Conservation (phyloP, 345 rosid genomes). For the Microcos paniculata region DNA sequence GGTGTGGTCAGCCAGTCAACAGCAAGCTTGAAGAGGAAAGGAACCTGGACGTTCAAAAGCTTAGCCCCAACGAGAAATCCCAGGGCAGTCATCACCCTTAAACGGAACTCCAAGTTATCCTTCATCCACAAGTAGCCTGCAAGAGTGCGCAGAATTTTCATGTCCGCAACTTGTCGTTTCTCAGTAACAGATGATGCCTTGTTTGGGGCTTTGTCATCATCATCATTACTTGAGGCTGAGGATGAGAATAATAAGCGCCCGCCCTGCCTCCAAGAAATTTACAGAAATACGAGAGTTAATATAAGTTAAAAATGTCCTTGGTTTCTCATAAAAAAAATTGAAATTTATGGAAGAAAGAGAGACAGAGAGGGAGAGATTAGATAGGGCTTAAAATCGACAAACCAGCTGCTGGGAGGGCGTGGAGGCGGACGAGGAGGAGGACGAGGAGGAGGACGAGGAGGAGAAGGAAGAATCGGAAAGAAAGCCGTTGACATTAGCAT, state of each 20-base stretch:
- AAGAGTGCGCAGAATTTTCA: slow-evolving; percentile 76
- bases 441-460: slow-evolving; percentile 16
- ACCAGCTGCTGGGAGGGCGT: slow-evolving; percentile 12
- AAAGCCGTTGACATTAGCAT: slow-evolving; percentile 27
- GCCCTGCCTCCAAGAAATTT: slow-evolving; percentile 27
- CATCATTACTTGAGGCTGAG: slow-evolving; percentile 37
- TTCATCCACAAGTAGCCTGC: slow-evolving; percentile 86
- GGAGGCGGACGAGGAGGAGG: slow-evolving; percentile 24
- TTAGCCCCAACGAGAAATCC: slow-evolving; percentile 90
- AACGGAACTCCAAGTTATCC: slow-evolving; percentile 78
- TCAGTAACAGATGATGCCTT: slow-evolving; percentile 17
- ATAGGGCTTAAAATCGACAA: neutral
- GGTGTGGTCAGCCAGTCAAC: slow-evolving; percentile 86
- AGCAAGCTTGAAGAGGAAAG: slow-evolving; percentile 89
- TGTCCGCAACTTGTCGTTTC: slow-evolving; percentile 42
- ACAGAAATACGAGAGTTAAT: neutral
- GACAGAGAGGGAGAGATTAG: neutral
- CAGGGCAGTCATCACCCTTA: slow-evolving; percentile 77
- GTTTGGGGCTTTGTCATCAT: slow-evolving; percentile 12
- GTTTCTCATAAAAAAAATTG: too few species aligned
- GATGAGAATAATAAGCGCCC: slow-evolving; percentile 48
- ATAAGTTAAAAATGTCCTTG: neutral
- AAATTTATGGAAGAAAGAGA: neutral
- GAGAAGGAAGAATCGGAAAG: slow-evolving; percentile 33
- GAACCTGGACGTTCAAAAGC: slow-evolving; percentile 90